Base-by-base conservation (phyloP, 2,329 filamentous ascomycete species). In the Colletotrichum tropicale region DNA sequence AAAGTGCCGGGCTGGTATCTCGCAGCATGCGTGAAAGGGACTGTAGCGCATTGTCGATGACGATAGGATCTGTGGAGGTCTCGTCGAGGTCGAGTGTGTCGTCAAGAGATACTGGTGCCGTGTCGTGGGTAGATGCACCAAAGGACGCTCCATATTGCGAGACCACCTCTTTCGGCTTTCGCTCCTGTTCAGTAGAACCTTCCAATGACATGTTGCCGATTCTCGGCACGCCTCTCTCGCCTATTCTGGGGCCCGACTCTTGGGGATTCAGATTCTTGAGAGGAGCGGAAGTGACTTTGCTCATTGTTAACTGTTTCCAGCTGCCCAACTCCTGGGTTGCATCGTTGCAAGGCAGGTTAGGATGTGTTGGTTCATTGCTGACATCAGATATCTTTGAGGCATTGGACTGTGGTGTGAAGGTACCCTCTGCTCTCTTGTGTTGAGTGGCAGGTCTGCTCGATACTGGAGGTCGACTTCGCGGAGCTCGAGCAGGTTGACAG, bases 71-170 rank as follows among this genome's bases (percentile, higher is more conserved):
- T 15, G 36, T 73, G 12, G 38, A 58, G n/a, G 66, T 58, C 10
- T 71, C 48, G 28, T 71, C 71, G 24, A 74, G 13, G 13, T 74
- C 60, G 21, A 71, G 28, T 12, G 66, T 56, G 16, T 74, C 60
- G 8, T 48, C 43, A 6, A 74, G 8, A 18, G 58, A 64, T 16
- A 5, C 66, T 43, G 16, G 38, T 43, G 0, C 43, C 12, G 43
- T 52, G 15, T 34, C 43, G 10, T 18, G 18, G 24, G 36, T 34
- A 0, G 15, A 32, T 61, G 18, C 58, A 13, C 10, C 28, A 21
- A 32, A n/a, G 12, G 58, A 30, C 58, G 12, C 2, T 21, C 21
- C 58, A 0, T 1, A 34, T n/a, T 32, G 18, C 18, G 55, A 58
- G 55, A 58, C 24, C 13, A 28, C 1, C 21, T 58, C 55, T 58